Conservation (phyloP, 2,329 filamentous ascomycete species). For the Scedosporium aurantiacum region DNA sequence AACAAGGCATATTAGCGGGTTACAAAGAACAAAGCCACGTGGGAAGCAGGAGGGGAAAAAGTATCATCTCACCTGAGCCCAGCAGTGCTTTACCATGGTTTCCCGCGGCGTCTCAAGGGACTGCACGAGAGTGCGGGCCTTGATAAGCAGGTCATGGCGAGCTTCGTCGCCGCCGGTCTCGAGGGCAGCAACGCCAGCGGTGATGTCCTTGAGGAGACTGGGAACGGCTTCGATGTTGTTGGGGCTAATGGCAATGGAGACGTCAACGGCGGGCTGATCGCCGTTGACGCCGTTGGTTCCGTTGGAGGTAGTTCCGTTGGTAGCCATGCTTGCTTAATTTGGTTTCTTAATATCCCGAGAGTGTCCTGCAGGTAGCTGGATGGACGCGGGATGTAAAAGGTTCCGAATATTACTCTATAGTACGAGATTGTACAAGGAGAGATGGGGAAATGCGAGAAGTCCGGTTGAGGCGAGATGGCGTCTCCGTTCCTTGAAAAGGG, state of each 20-base stretch:
- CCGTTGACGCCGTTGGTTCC: background rate
- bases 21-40: background rate
- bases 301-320: background rate
- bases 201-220: constrained; percentile 9
- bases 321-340: background rate
- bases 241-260: constrained; percentile 11
- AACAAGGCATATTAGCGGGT: too few relatives aligned
- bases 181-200: background rate
- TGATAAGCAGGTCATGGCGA: constrained; percentile 18
- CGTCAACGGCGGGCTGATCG: constrained; percentile 4
- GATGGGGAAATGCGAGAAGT: background rate
- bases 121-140: constrained; percentile 14
- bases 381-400: background rate
- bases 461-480: background rate
- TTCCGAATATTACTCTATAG: background rate
- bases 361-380: background rate
- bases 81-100: constrained; percentile 34
- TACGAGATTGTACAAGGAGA: background rate
- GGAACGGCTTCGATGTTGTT: constrained; percentile 11
- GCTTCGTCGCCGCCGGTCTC: constrained; percentile 8
- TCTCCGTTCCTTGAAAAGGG: background rate
- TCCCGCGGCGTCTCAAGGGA: constrained; percentile 35
- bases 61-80: constrained; percentile 27
- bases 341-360: background rate
- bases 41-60: background rate